Percentiles rank a stretch among this genome's conserved stretches.
Evolutionary conservation across 169 alveolate species (phyloP).

Genomic region (Plasmodium inui): DNA sequence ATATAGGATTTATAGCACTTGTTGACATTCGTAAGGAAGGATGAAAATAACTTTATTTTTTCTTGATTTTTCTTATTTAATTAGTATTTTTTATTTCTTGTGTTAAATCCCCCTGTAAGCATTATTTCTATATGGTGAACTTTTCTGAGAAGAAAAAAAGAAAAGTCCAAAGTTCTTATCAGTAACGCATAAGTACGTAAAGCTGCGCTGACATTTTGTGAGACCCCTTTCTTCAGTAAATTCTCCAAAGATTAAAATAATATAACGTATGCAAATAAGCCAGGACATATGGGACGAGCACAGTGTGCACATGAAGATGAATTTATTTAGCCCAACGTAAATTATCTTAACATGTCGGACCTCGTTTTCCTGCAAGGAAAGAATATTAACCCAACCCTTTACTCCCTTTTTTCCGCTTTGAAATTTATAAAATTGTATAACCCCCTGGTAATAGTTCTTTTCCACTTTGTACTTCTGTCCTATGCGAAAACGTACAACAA

Average conservation of each 20-base stretch:
- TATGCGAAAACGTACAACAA: not conserved
- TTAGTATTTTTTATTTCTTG: not conserved
- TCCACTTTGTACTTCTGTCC: not conserved
- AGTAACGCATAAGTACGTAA: not conserved
- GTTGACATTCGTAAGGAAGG: not conserved
- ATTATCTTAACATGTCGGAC: not conserved
- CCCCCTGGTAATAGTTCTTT: not conserved
- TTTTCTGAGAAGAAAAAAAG: not conserved
- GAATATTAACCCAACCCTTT: not conserved
- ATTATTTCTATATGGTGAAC: not conserved
- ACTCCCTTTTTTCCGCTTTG: not conserved
- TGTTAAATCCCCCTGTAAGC: not conserved
- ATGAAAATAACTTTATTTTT: not conserved
- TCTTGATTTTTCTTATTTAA: not conserved
- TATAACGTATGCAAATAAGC: not conserved
- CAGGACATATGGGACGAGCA: not conserved
- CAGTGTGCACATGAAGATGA: not conserved
- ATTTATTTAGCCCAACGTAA: not conserved
- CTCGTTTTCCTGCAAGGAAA: not conserved
- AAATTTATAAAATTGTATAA: not conserved
- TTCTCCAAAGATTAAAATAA: not conserved
- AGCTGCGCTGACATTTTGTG: not conserved
- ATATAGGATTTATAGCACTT: not conserved
- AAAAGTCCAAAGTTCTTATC: not conserved
- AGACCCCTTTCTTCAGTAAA: not conserved